These are phyloP conservation scores for Stentor coeruleus DNA, from an alignment of 73 alveolate species.

Conservation along the genomic window DNA sequence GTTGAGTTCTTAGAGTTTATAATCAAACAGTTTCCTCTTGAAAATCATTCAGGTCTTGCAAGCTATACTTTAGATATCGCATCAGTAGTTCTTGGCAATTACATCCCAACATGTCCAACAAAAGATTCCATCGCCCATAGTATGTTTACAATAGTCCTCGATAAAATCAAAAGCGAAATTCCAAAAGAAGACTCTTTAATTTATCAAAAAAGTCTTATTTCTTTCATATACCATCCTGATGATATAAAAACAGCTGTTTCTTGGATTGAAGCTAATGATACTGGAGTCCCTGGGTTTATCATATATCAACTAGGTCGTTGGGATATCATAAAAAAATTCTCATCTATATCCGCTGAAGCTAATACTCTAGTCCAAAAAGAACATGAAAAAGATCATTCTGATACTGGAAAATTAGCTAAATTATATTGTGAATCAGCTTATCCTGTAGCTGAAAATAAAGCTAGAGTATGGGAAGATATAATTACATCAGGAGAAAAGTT, in stretches of 20 bases:
- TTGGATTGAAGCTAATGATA: slow-evolving; percentile 33
- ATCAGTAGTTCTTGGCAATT: slow-evolving; percentile 32
- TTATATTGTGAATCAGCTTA: slow-evolving; percentile 46
- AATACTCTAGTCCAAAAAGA: slow-evolving; percentile 37
- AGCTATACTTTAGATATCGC: slow-evolving; percentile 43
- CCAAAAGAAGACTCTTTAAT: slow-evolving; percentile 23
- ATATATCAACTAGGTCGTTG: slow-evolving; percentile 41
- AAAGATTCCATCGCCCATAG: slow-evolving; percentile 39
- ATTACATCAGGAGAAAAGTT: slow-evolving; percentile 29
- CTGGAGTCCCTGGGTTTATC: slow-evolving; percentile 40
- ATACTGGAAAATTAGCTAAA: slow-evolving; percentile 41
- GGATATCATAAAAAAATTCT: slow-evolving; percentile 36
- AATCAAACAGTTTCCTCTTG: slow-evolving; percentile 43
- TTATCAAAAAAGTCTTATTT: slow-evolving; percentile 16
- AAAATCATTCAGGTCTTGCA: slow-evolving; percentile 47
- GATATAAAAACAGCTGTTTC: slow-evolving; percentile 42
- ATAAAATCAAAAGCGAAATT: slow-evolving; percentile 32
- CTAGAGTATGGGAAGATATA: slow-evolving; percentile 40
- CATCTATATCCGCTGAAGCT: slow-evolving; percentile 36
- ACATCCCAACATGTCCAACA: slow-evolving; percentile 43
- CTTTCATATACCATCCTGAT: slow-evolving; percentile 31
- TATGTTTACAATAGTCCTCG: slow-evolving; percentile 32
- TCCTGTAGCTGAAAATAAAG: slow-evolving; percentile 45
- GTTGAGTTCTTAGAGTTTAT: slow-evolving; percentile 52
- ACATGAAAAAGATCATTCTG: slow-evolving; percentile 53